Evolutionary conservation across 139 green algal species (phyloP).

Genomic region (Trebouxia sp.): DNA sequence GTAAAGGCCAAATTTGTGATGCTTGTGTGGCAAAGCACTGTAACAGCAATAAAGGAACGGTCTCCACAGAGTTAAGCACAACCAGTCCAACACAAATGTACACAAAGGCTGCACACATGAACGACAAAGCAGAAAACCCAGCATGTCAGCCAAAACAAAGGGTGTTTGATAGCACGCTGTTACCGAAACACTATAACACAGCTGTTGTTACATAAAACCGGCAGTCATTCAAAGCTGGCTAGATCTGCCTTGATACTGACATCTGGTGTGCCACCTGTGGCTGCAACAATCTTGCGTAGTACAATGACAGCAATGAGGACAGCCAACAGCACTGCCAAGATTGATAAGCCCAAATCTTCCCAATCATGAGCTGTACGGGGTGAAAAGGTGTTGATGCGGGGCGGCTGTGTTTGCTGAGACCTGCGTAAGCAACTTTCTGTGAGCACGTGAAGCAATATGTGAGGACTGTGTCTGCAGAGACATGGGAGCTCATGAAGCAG

Average conservation of each 20-base stretch:
- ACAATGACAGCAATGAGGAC: conserved; percentile 60
- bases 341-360: conserved; percentile 55
- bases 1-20: too few species aligned
- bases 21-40: too few species aligned
- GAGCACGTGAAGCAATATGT: neutral
- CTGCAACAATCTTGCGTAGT: conserved; percentile 42
- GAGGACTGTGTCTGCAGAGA: neutral
- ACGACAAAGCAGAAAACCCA: too few species aligned
- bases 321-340: conserved; percentile 52
- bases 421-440: too few species aligned
- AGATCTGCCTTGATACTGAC: neutral
- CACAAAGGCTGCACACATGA: too few species aligned
- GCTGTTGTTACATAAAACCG: neutral
- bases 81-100: too few species aligned
- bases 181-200: neutral
- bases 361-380: conserved; percentile 13
- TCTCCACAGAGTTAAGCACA: too few species aligned
- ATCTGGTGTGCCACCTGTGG: neutral
- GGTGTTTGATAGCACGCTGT: neutral
- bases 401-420: neutral
- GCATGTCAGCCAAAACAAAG: too few species aligned
- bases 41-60: too few species aligned
- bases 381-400: neutral
- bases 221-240: neutral
- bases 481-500: neutral